A percentile compares a stretch with the other conserved stretches of the same genome.
phyloP scores from a whole-genome alignment of 2,329 filamentous ascomycete genomes.

The Ceratocystis papillata region DNA sequence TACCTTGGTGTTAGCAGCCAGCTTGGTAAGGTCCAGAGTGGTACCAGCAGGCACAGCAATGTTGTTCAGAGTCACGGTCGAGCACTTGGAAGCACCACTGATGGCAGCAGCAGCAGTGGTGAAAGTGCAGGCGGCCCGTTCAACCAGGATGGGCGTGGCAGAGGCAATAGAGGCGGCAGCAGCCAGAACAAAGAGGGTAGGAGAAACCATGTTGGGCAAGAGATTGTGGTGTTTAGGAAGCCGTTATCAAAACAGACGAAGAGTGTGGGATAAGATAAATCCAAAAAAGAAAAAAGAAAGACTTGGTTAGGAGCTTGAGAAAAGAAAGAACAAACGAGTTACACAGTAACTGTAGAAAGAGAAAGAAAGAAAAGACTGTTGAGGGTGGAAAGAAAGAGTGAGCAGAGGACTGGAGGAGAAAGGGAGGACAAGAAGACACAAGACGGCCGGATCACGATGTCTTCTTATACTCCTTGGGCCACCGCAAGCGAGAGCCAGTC shows the following conservation, averaged over 20 bases:
- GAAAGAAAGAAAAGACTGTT: not conserved
- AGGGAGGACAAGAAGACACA: constrained; percentile 1
- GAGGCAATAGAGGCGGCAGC: constrained; percentile 28
- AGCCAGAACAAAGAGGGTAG: constrained; percentile 28
- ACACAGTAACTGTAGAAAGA: constrained; percentile 7
- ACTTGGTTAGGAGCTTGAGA: not conserved
- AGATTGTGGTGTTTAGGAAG: constrained; percentile 8
- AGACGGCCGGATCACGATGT: not conserved
- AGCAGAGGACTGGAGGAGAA: constrained; percentile 19
- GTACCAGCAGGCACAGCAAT: constrained; percentile 47
- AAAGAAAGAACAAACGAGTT: constrained; percentile 7
- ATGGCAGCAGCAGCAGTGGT: constrained; percentile 40
- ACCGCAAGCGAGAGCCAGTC: not conserved
- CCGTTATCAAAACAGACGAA: constrained; percentile 17
- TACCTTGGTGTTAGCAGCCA: constrained; percentile 39
- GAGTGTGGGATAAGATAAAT: not conserved
- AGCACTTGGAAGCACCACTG: constrained; percentile 41
- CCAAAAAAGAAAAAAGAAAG: constrained; percentile 14
- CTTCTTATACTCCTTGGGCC: constrained; percentile 13
- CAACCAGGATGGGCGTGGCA: constrained; percentile 26
- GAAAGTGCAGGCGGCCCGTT: constrained; percentile 40
- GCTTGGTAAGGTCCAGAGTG: constrained; percentile 47
- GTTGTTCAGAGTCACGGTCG: constrained; percentile 42
- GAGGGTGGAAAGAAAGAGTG: constrained; percentile 2
- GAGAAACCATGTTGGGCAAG: constrained; percentile 22